Percentiles rank a stretch among this genome's conserved stretches.
phyloP scores from a whole-genome alignment of 2,329 filamentous ascomycete species.

The Aspergillus quadricinctus region DNA sequence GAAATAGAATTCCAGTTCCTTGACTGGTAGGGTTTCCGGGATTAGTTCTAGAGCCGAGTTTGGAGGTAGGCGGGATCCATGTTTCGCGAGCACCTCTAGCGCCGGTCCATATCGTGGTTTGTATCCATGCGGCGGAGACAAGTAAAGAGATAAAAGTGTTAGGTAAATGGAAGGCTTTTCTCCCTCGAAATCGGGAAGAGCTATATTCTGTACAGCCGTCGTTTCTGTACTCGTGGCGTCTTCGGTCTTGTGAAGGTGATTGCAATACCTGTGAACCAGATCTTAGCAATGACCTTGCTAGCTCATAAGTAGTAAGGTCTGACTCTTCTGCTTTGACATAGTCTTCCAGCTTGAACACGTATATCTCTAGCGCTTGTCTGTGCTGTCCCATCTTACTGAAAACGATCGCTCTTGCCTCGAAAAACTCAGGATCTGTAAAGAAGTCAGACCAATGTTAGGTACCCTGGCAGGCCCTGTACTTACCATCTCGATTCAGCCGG shows the following conservation, averaged over 20 bases:
- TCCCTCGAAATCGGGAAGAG: slow-evolving; percentile 49
- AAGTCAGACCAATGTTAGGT: slow-evolving; percentile 1
- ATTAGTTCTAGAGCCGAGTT: slow-evolving; percentile 81
- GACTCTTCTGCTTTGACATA: slow-evolving; percentile 90
- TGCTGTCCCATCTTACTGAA: slow-evolving; percentile 94
- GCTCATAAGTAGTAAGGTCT: slow-evolving; percentile 29
- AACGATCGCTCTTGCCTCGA: slow-evolving; percentile 83
- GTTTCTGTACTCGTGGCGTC: slow-evolving; percentile 38
- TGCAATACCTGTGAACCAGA: slow-evolving; percentile 67
- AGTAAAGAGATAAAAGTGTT: slow-evolving; percentile 81
- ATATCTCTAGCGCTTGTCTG: slow-evolving; percentile 93
- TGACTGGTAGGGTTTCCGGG: slow-evolving; percentile 71
- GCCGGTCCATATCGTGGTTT: slow-evolving; percentile 72
- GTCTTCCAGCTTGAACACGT: slow-evolving; percentile 88
- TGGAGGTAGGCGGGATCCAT: slow-evolving; percentile 86
- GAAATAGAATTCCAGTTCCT: slow-evolving; percentile 85
- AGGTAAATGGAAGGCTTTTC: slow-evolving; percentile 79
- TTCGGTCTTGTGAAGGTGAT: slow-evolving; percentile 68
- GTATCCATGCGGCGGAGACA: slow-evolving; percentile 72
- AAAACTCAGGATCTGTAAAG: slow-evolving; percentile 70
- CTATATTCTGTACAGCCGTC: slow-evolving; percentile 33
- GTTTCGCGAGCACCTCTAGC: slow-evolving; percentile 80
- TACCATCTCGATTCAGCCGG: slow-evolving; percentile 75
- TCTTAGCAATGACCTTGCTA: slow-evolving; percentile 9
- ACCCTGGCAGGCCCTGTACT: slow-evolving; percentile 26